phyloP scores from a whole-genome alignment of 2,329 filamentous ascomycete species.

The Thermoascus crustaceus region DNA sequence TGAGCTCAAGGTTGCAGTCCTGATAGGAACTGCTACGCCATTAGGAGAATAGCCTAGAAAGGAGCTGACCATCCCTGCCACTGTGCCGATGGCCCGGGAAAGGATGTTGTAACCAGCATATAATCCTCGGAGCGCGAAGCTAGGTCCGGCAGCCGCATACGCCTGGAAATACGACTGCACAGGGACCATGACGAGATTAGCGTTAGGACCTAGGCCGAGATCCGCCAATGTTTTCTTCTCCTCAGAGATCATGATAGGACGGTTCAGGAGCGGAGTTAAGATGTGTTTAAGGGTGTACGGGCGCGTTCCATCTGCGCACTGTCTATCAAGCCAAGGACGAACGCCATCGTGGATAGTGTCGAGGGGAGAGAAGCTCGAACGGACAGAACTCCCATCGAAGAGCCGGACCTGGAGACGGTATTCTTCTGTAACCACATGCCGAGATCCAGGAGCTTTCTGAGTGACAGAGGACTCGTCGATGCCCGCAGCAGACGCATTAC shows the following conservation, averaged over 20 bases:
- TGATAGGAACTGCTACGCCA: conserved; percentile 10
- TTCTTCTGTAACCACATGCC: conserved; percentile 10
- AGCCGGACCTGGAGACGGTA: conserved; percentile 70
- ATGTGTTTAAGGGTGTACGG: conserved; percentile 83
- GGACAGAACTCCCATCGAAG: conserved; percentile 74
- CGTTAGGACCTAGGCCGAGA: conserved; percentile 66
- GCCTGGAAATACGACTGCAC: conserved; percentile 54
- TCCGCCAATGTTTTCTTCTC: conserved; percentile 61
- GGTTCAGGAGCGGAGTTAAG: conserved; percentile 67
- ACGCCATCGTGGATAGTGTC: conserved; percentile 59
- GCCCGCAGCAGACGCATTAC: conserved; percentile 28
- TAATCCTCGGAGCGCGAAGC: conserved; percentile 34
- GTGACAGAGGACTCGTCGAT: neutral
- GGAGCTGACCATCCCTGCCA: conserved; percentile 36
- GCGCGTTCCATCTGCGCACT: conserved; percentile 46
- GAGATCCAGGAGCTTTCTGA: conserved; percentile 7
- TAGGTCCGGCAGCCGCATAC: conserved; percentile 40
- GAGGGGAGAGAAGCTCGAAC: conserved; percentile 59
- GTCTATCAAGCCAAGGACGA: conserved; percentile 66
- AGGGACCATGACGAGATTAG: conserved; percentile 74
- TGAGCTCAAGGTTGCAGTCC: conserved; percentile 4
- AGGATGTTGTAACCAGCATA: conserved; percentile 35
- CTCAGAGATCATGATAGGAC: conserved; percentile 64
- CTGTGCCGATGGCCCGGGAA: conserved; percentile 35
- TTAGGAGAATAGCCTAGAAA: conserved; percentile 34